Evolutionary conservation across 2,329 filamentous ascomycete genomes (phyloP), one percentile per base, ranked within the genome.

Genomic region (Phialophora verrucosa): DNA sequence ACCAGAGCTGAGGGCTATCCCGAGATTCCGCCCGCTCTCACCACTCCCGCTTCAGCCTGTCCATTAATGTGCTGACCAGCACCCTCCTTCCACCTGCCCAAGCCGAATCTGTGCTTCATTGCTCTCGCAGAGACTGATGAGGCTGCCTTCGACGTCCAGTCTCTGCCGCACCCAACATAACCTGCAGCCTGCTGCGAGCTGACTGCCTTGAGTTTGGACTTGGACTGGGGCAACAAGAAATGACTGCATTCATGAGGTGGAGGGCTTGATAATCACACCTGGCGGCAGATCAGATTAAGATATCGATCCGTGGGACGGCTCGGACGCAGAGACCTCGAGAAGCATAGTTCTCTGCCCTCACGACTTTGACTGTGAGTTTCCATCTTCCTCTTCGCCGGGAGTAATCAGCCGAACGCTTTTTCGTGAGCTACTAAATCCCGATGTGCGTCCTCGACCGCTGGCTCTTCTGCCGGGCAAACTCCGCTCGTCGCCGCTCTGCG

Each of bases 401-500:
- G 80, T 80, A 27, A 82, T 76, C 29, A 82, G 70, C 32, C 80
- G 76, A 20, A 82, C 80, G 66, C 79, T 81, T 71, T 82, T 82
- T 23, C 79, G 78, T 63, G 79, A 75, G 20, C 75, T 72, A 49
- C 74, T 75, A 14, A 78, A 76, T 25, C 74, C 73, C 10, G 71
- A 62, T n/a, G 64, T 68, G 44, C 72, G 69, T 44, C 71, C 64
- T 59, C 68, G 69, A n/a, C 63, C 65, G 49, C 65, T 65, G 55
- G 68, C 73, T 17, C 71, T 69, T 10, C 67, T 71, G 42, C 72
- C 63, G 57, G 64, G 58, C 27, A 63, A 61, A 59, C 54, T 65
- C 42, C 69, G 64, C 56, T 69, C 64, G 63, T 70, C 70, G 17
- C 64, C 63, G 51, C 68, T 71, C 32, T 70, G 68, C 11, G 70